These are phyloP conservation scores for Drosera capensis DNA, from an alignment of 148 eudicot genomes.

Conservation along the genomic window DNA sequence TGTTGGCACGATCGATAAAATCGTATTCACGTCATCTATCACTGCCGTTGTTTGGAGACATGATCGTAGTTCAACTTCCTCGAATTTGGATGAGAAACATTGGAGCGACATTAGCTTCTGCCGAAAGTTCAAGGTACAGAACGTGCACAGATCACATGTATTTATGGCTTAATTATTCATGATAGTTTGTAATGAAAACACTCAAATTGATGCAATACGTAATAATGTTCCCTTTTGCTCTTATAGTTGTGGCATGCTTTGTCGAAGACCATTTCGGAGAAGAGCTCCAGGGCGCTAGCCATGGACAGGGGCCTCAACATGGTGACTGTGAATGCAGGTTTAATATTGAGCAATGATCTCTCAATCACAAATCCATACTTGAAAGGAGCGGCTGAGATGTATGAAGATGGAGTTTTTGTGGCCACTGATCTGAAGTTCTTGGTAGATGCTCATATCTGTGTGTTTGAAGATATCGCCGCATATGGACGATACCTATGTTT, in stretches of 20 bases:
- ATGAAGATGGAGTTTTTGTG: conserved; percentile 42
- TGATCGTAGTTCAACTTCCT: conserved; percentile 13
- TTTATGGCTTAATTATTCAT: too few species aligned
- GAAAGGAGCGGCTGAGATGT: conserved; percentile 79
- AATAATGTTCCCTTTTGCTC: not conserved
- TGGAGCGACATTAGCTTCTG: conserved; percentile 55
- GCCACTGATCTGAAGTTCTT: conserved; percentile 37
- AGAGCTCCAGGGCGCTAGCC: conserved; percentile 72
- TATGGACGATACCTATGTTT: conserved; percentile 63
- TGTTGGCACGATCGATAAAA: conserved; percentile 39
- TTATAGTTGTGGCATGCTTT: conserved; percentile 64
- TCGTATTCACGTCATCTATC: conserved; percentile 50
- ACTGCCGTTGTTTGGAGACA: conserved; percentile 52
- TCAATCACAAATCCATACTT: conserved; percentile 33
- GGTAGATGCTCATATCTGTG: conserved; percentile 36
- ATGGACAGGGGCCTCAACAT: conserved; percentile 56
- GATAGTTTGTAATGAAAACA: not conserved
- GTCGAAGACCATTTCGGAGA: conserved; percentile 56
- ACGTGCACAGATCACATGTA: too few species aligned
- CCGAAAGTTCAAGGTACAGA: conserved; percentile 47
- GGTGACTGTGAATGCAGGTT: conserved; percentile 47
- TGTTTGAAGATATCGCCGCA: conserved; percentile 39
- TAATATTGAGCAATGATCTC: conserved; percentile 27
- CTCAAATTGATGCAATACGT: not conserved
- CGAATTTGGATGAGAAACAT: conserved; percentile 29